Evolutionary conservation across 2,329 filamentous ascomycete species (phyloP).

Genomic region (Paraconiothyrium brasiliense): DNA sequence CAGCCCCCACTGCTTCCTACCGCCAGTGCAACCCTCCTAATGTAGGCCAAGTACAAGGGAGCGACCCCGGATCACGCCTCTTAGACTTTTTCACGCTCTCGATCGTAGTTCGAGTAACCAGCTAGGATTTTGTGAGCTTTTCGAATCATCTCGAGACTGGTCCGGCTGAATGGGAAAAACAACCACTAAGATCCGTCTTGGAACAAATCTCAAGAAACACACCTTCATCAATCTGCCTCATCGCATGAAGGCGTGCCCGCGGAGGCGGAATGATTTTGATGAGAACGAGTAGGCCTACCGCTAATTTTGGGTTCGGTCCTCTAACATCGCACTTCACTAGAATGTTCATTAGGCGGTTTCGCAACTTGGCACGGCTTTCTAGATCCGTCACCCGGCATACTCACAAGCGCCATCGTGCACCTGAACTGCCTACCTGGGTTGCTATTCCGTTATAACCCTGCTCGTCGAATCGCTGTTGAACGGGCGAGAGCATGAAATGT

Average conservation of each 20-base stretch:
- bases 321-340: slow-evolving; percentile 5
- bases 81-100: background rate
- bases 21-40: slow-evolving; percentile 14
- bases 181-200: background rate
- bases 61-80: background rate
- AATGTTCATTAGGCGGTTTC: slow-evolving; percentile 24
- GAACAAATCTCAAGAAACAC: background rate
- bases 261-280: slow-evolving; percentile 22
- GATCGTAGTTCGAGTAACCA: background rate
- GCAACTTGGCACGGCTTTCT: slow-evolving; percentile 24
- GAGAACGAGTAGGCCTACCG: slow-evolving; percentile 15
- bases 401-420: slow-evolving; percentile 25
- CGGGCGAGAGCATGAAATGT: slow-evolving; percentile 26
- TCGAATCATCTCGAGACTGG: background rate
- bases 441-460: slow-evolving; percentile 31
- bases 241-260: slow-evolving; percentile 4
- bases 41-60: background rate
- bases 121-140: background rate
- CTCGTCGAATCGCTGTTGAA: slow-evolving; percentile 16
- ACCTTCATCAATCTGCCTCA: background rate
- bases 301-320: slow-evolving; percentile 13
- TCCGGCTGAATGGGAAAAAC: slow-evolving; percentile 4
- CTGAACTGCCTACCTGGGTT: slow-evolving; percentile 39
- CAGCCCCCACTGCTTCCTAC: background rate
- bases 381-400: slow-evolving; percentile 34